These are phyloP conservation scores for Colletotrichum sp. DNA, from an alignment of 2,329 filamentous ascomycete species.

Conservation along the genomic window DNA sequence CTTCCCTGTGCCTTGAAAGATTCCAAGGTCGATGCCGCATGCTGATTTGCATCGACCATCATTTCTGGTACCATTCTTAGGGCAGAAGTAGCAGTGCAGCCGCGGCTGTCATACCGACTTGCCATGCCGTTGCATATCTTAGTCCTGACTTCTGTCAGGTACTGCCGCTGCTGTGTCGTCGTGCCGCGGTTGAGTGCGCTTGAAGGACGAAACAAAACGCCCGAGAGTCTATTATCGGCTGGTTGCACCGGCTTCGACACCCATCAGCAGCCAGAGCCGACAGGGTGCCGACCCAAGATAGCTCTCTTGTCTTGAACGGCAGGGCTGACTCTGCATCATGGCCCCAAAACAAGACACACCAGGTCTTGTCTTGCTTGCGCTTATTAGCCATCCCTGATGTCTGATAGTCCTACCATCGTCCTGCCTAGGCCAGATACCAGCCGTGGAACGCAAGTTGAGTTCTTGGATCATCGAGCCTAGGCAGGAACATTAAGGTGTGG, in stretches of 20 bases:
- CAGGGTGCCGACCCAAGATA: slow-evolving; percentile 13
- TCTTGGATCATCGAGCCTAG: background rate
- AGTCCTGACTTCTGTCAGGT: background rate
- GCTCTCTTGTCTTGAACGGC: slow-evolving; percentile 14
- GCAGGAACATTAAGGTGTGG: slow-evolving; percentile 1
- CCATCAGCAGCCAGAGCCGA: background rate
- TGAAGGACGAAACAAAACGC: slow-evolving; percentile 9
- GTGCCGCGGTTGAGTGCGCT: background rate
- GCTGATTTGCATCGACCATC: slow-evolving; percentile 2
- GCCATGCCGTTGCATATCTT: background rate
- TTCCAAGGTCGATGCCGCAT: background rate
- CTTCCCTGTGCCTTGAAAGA: background rate
- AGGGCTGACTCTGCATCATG: slow-evolving; percentile 15
- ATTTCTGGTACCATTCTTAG: background rate
- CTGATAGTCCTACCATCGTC: background rate
- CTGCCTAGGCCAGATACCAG: background rate
- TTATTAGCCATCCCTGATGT: background rate
- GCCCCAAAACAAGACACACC: slow-evolving; percentile 3
- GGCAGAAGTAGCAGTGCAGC: background rate
- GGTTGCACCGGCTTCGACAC: slow-evolving; percentile 12
- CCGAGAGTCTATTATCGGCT: slow-evolving; percentile 19
- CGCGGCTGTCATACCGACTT: background rate
- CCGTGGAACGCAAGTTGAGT: background rate
- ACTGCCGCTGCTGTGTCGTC: slow-evolving; percentile 7
- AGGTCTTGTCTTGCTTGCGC: slow-evolving; percentile 2